Evolutionary conservation across 2,329 filamentous ascomycete species (phyloP), one percentile per base, ranked within the genome.

Genomic region (Trichoderma hamatum): DNA sequence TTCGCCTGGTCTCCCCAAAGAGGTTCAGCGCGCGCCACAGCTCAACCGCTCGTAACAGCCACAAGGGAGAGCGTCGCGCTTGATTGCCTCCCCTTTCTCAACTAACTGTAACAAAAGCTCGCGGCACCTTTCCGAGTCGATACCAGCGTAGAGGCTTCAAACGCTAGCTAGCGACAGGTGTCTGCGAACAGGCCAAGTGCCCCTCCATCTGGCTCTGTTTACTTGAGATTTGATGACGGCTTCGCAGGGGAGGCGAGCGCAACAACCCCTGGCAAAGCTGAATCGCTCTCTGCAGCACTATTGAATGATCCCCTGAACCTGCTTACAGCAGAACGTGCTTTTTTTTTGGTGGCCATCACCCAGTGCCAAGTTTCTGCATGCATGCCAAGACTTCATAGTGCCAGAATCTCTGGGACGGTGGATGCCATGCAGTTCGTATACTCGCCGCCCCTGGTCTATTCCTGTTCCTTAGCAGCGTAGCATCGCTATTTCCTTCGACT

Each of bases 101-200:
- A 30, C 39, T 28, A 58, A 39, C 64, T 51, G 3, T n/a, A n/a
- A 19, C 6, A 43, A 43, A 43, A 49, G 28, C n/a, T 49, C 63
- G 26, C 26, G 63, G 26, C n/a, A 26, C 61, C 46, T 52, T 24
- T 36, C 52, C 52, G 36, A 66, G n/a, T 9, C 36, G 36, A 32
- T 36, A 24, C 56, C 46, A 10, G 4, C 34, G 64, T 54, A 67
- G 54, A 67, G 59, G 54, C 64, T 67, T 59, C 54, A 59, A 67
- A 43, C 52, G 39, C 52, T 58, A 49, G 39, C 52, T 58, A 49
- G 36, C 30, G 16, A 49, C 30, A 24, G 36, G 52, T 13, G 36
- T 52, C 39, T 43, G 6, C 59, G 28, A 13, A 9, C n/a, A 49
- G 43, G 28, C 30, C 49, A 26, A 11, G 14, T 24, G 39, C 19